These are phyloP conservation scores for Camellia sinensis DNA, from an alignment of 148 eudicot species.

Conservation along the genomic window DNA sequence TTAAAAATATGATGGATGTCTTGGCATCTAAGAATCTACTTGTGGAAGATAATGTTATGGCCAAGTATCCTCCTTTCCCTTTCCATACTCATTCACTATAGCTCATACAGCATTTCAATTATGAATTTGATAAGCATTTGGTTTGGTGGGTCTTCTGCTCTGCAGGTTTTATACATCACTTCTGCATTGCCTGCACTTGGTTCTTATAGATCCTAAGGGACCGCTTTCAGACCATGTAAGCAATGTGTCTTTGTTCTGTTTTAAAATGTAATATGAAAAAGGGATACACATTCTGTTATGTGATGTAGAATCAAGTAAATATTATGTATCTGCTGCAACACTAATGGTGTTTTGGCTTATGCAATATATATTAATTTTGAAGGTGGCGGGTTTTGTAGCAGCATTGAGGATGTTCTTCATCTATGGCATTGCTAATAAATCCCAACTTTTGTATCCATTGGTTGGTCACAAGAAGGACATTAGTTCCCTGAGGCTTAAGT, in stretches of 20 bases:
- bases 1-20: conserved; percentile 69
- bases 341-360: conserved; percentile 4
- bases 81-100: not conserved
- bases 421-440: conserved; percentile 61
- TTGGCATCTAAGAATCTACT: conserved; percentile 52
- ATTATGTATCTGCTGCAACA: conserved; percentile 11
- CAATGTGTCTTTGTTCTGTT: conserved; percentile 5
- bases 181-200: conserved; percentile 81
- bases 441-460: conserved; percentile 28
- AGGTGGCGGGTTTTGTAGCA: conserved; percentile 89
- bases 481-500: conserved; percentile 26
- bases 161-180: conserved; percentile 76
- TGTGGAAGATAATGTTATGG: conserved; percentile 56
- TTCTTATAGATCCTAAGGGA: conserved; percentile 72
- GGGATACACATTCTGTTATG: not conserved
- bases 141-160: conserved; percentile 15
- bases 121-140: conserved; percentile 5
- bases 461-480: conserved; percentile 34
- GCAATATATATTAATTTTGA: conserved; percentile 20
- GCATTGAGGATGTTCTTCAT: conserved; percentile 61
- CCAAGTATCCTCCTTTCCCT: conserved; percentile 45
- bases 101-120: not conserved
- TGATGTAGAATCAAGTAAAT: not conserved
- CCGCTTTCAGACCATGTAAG: conserved; percentile 76
- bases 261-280: not conserved